These are phyloP conservation scores for Nasturtium officinale DNA, from an alignment of 345 rosid genomes.

Conservation along the genomic window DNA sequence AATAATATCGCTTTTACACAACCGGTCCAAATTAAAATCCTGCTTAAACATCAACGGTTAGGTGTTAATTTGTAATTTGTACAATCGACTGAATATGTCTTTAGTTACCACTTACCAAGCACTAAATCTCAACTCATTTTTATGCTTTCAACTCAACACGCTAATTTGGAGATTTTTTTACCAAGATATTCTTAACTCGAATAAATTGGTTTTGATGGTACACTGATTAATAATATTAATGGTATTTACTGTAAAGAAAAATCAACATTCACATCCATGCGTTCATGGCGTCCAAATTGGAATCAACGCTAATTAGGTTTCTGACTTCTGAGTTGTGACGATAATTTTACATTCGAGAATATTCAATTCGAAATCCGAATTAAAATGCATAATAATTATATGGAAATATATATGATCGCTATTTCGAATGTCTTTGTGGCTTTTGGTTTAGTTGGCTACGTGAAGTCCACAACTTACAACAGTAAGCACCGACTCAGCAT, in stretches of 20 bases:
- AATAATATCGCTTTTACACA: not conserved
- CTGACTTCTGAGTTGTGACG: too few relatives aligned
- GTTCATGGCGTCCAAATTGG: not conserved
- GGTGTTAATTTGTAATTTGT: not conserved
- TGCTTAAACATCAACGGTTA: not conserved
- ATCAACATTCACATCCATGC: not conserved
- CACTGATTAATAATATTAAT: too few relatives aligned
- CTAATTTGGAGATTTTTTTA: not conserved
- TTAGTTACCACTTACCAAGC: not conserved
- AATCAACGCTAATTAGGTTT: too few relatives aligned
- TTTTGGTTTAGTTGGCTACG: slow-evolving; percentile 23
- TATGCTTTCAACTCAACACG: not conserved
- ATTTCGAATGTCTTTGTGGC: slow-evolving; percentile 5
- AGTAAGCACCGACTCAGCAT: slow-evolving; percentile 33
- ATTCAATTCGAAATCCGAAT: slow-evolving; percentile 5
- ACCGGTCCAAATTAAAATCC: not conserved
- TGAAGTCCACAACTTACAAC: slow-evolving; percentile 39
- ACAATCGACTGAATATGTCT: not conserved
- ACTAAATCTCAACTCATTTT: not conserved
- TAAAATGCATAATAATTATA: not conserved
- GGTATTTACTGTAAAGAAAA: not conserved
- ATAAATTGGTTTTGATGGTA: not conserved
- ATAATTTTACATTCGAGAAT: not conserved
- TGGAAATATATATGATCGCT: slow-evolving; percentile 7
- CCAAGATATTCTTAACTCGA: not conserved